Evolutionary conservation across 2,329 filamentous ascomycete genomes (phyloP).

Genomic region (Blastomyces silverae): DNA sequence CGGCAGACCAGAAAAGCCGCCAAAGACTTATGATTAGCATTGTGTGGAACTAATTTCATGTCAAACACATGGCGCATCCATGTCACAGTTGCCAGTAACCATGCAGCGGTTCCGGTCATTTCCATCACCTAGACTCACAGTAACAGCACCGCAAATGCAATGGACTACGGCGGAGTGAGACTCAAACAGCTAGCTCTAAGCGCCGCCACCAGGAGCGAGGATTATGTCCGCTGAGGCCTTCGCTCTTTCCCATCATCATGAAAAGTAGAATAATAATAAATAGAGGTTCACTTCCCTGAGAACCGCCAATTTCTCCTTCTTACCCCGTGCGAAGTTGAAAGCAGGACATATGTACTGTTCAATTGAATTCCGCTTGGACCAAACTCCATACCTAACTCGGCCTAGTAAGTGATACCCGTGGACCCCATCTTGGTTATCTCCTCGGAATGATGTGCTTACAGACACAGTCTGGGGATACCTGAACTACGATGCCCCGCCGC

Average conservation of each 20-base stretch:
- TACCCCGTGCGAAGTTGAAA: neutral
- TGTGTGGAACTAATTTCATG: neutral
- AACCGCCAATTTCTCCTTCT: neutral
- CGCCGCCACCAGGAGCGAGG: neutral
- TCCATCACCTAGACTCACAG: no score
- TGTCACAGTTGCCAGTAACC: no score
- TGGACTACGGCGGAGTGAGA: no score
- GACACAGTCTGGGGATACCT: neutral
- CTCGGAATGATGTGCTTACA: neutral
- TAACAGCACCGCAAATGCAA: no score
- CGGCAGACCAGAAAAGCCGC: no score
- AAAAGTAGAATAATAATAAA: neutral
- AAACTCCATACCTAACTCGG: neutral
- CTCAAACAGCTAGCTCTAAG: neutral
- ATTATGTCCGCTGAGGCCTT: neutral
- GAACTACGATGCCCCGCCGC: neutral
- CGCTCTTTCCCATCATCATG: neutral
- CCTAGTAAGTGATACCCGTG: neutral
- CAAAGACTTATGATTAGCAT: neutral
- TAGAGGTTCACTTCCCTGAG: neutral
- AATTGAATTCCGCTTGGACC: no score
- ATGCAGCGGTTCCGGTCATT: no score
- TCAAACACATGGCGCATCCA: no score
- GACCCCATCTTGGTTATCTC: neutral
- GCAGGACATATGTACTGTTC: neutral